Evolutionary conservation across 129 eudicot genomes (phyloP).

Genomic region (Ambrosia artemisiifolia): DNA sequence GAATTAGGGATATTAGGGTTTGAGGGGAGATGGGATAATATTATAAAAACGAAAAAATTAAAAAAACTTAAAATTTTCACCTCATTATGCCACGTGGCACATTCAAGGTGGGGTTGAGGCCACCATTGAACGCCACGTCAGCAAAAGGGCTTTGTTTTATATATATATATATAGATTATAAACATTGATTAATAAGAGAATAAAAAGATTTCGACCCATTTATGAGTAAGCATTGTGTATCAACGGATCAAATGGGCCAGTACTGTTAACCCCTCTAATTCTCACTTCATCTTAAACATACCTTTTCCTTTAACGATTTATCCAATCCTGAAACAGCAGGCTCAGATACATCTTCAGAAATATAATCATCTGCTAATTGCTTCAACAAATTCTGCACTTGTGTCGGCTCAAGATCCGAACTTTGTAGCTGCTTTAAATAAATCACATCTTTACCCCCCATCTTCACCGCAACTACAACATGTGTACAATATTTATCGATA

Average conservation of each 20-base stretch:
- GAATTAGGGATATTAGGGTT: too few relatives aligned
- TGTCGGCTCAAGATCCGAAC: too few relatives aligned
- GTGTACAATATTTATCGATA: slow-evolving; percentile 92
- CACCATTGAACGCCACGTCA: too few relatives aligned
- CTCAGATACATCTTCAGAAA: slow-evolving; percentile 55
- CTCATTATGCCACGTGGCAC: too few relatives aligned
- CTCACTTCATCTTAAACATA: slow-evolving; percentile 16
- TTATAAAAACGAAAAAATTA: too few relatives aligned
- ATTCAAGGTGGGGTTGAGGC: too few relatives aligned
- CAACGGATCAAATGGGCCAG: not conserved
- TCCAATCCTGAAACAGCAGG: slow-evolving; percentile 34
- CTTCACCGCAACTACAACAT: slow-evolving; percentile 85
- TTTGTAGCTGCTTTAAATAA: slow-evolving; percentile 80
- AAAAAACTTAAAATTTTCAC: too few relatives aligned
- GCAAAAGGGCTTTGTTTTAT: too few relatives aligned
- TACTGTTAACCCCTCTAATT: not conserved
- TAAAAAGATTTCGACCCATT: too few relatives aligned
- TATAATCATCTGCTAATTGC: slow-evolving; percentile 68
- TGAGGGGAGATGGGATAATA: too few relatives aligned
- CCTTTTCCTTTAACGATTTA: slow-evolving; percentile 70
- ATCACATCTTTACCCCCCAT: slow-evolving; percentile 99
- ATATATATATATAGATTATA: too few relatives aligned
- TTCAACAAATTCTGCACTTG: slow-evolving; percentile 75
- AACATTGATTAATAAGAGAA: too few relatives aligned
- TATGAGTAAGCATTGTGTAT: not conserved